phyloP scores from a whole-genome alignment of 768 basidiomycete species.

The Rhizopogon vinicolor region DNA sequence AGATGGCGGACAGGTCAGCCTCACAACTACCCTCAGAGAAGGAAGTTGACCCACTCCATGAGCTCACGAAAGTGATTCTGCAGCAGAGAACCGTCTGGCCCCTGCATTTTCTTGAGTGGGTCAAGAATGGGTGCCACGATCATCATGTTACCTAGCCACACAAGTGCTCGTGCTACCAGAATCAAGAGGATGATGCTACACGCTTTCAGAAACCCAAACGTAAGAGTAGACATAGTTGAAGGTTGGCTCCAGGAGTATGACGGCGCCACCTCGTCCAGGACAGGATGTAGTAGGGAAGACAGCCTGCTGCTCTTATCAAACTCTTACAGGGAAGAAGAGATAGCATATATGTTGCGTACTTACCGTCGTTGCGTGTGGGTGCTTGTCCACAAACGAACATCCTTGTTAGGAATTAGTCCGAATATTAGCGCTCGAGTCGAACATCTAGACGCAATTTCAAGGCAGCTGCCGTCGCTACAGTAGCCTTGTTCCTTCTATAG shows the following conservation, averaged over 20 bases:
- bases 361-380: not conserved
- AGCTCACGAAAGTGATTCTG: slow-evolving; percentile 41
- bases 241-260: not conserved
- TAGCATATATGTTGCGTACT: not conserved
- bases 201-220: slow-evolving; percentile 18
- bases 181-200: slow-evolving; percentile 24
- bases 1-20: not conserved
- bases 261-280: not conserved
- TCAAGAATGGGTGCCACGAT: slow-evolving; percentile 41
- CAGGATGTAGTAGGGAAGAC: not conserved
- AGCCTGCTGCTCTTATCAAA: not conserved
- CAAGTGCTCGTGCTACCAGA: slow-evolving; percentile 29
- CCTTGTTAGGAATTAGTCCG: not conserved
- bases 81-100: slow-evolving; percentile 37
- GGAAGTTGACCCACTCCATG: slow-evolving; percentile 36
- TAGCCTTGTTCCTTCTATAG: no score
- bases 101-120: slow-evolving; percentile 44
- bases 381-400: not conserved
- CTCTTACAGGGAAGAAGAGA: not conserved
- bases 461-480: no score
- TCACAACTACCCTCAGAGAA: not conserved
- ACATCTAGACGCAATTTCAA: no score
- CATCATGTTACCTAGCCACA: slow-evolving; percentile 41
- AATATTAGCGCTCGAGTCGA: no score
- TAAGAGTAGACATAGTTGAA: not conserved